phyloP scores from a whole-genome alignment of 805 yeast species.

The Metahyphopichia silvanorum region DNA sequence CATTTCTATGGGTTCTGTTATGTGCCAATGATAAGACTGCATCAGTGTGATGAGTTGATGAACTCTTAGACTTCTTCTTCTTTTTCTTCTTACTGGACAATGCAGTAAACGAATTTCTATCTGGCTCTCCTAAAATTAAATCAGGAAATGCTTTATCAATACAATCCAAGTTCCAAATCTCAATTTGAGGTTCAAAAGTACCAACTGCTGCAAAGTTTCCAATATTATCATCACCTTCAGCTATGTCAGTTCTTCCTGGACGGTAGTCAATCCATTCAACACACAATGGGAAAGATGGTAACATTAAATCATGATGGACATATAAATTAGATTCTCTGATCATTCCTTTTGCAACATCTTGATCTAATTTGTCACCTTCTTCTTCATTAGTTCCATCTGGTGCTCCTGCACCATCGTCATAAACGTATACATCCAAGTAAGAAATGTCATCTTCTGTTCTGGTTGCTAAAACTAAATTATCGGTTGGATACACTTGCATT shows the following conservation, averaged over 20 bases:
- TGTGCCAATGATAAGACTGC: constrained; percentile 87
- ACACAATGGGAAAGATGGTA: constrained; percentile 95
- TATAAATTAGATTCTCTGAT: constrained; percentile 74
- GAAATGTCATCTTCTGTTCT: constrained; percentile 96
- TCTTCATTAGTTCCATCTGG: constrained; percentile 65
- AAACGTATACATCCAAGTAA: constrained; percentile 86
- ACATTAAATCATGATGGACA: constrained; percentile 94
- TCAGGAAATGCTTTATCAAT: constrained; percentile 95
- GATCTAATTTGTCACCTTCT: constrained; percentile 64
- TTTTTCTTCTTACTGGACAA: constrained; percentile 44
- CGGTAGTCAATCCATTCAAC: constrained; percentile 89
- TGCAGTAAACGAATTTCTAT: constrained; percentile 38
- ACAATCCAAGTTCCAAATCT: constrained; percentile 92
- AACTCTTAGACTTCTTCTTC: constrained; percentile 52
- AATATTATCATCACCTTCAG: constrained; percentile 36
- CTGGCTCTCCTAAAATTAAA: constrained; percentile 80
- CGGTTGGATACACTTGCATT: constrained; percentile 82
- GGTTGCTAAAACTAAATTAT: constrained; percentile 83
- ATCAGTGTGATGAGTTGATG: constrained; percentile 82
- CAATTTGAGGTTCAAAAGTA: constrained; percentile 96
- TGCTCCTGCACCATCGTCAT: constrained; percentile 90
- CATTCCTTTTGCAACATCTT: constrained; percentile 71
- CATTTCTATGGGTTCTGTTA: constrained; percentile 75
- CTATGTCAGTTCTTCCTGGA: constrained; percentile 47
- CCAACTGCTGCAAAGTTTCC: constrained; percentile 97